A percentile compares a stretch with the other conserved stretches of the same genome.
phyloP scores from a whole-genome alignment of 306 rosid species.

The Cajanus cajan region DNA sequence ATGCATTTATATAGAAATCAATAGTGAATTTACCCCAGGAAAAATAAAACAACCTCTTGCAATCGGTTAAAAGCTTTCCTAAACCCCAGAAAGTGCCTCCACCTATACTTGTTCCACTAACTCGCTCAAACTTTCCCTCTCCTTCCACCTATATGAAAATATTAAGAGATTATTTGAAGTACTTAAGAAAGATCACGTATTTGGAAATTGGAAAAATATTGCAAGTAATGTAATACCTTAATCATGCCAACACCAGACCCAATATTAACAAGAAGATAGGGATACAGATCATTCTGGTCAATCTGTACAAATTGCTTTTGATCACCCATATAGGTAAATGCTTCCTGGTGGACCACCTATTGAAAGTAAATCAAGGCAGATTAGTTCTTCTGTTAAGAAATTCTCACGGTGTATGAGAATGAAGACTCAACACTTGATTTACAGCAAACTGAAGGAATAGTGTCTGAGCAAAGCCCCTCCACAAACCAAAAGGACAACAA shows the following conservation, averaged over 20 bases:
- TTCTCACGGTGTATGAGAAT: slow-evolving; percentile 20
- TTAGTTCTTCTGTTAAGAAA: slow-evolving; percentile 15
- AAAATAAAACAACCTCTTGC: slow-evolving; percentile 61
- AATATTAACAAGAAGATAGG: slow-evolving; percentile 90
- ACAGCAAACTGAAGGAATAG: not conserved
- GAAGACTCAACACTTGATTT: slow-evolving; percentile 7
- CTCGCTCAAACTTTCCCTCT: slow-evolving; percentile 85
- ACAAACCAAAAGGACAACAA: not conserved
- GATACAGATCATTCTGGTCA: slow-evolving; percentile 77
- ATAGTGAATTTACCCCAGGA: not conserved
- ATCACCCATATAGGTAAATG: slow-evolving; percentile 72
- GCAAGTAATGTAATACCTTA: slow-evolving; percentile 55
- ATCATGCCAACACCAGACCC: slow-evolving; percentile 99
- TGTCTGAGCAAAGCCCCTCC: not conserved
- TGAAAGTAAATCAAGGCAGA: slow-evolving; percentile 30
- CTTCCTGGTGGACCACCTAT: slow-evolving; percentile 82
- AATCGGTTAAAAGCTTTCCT: slow-evolving; percentile 87
- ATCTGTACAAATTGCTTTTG: slow-evolving; percentile 75
- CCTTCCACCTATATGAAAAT: slow-evolving; percentile 75
- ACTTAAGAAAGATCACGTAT: not conserved
- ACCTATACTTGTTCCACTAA: slow-evolving; percentile 95
- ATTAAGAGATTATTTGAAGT: slow-evolving; percentile 16
- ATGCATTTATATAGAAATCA: slow-evolving; percentile 12
- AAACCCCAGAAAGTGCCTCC: slow-evolving; percentile 99
- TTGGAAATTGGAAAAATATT: slow-evolving; percentile 30